phyloP scores from a whole-genome alignment of 108 stramenopile genomes.

The Conticribra guillardii region DNA sequence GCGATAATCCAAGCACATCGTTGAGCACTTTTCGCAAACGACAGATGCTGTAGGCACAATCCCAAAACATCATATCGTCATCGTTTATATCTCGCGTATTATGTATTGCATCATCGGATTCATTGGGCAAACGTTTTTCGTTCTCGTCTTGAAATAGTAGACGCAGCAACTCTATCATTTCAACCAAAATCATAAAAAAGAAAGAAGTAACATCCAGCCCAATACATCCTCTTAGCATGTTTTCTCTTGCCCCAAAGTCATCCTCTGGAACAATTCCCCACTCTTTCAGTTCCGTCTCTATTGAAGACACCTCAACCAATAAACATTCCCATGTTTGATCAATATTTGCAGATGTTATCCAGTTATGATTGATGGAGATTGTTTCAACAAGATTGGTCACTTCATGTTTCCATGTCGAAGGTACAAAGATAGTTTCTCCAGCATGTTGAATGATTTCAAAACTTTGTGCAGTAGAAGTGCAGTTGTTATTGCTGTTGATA shows the following conservation, averaged over 20 bases:
- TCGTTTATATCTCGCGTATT: not conserved
- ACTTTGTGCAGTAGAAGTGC: not conserved
- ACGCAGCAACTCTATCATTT: constrained; percentile 22
- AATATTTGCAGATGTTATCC: constrained; percentile 72
- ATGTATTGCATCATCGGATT: no score
- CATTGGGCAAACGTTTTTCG: no score
- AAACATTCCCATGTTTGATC: constrained; percentile 63
- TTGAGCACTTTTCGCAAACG: constrained; percentile 15
- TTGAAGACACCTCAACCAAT: constrained; percentile 53
- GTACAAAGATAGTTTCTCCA: constrained; percentile 86
- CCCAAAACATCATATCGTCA: not conserved
- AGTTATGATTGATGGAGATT: constrained; percentile 89
- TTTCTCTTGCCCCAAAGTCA: constrained; percentile 61
- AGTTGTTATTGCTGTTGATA: not conserved
- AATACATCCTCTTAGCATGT: constrained; percentile 82
- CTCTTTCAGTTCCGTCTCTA: constrained; percentile 60
- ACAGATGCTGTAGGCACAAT: constrained; percentile 17
- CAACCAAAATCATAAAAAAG: constrained; percentile 27
- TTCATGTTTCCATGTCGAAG: constrained; percentile 80
- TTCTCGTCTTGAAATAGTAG: not conserved
- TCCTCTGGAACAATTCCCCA: constrained; percentile 55
- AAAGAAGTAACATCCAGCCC: constrained; percentile 73
- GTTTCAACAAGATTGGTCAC: constrained; percentile 84
- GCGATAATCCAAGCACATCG: not conserved
- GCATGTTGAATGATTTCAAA: constrained; percentile 63